A percentile compares a stretch with the other conserved stretches of the same genome.
These are phyloP conservation scores for Yarrowia keelungensis DNA, from an alignment of 805 yeast species.

Conservation along the genomic window DNA sequence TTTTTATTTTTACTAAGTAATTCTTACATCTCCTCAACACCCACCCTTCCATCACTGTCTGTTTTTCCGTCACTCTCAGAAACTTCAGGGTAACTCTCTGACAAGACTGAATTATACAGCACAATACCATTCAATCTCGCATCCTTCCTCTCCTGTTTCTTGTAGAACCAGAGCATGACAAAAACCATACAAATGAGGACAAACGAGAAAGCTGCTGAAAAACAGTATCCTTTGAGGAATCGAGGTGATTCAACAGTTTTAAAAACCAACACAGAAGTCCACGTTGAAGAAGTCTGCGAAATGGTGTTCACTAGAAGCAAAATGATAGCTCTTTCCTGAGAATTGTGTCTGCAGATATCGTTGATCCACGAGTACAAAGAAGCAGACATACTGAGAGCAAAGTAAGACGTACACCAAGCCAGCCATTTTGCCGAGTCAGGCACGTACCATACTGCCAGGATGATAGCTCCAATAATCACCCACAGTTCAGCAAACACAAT, in stretches of 20 bases:
- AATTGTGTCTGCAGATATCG: neutral
- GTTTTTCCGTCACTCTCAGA: constrained; percentile 4
- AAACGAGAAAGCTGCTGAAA: constrained; percentile 44
- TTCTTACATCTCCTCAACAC: neutral
- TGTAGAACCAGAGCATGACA: constrained; percentile 58
- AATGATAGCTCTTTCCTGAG: neutral
- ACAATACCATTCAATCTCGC: constrained; percentile 58
- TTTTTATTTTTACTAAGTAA: too few relatives aligned
- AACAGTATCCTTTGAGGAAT: constrained; percentile 44
- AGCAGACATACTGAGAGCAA: neutral
- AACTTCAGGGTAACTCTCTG: neutral
- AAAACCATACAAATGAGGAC: constrained; percentile 43
- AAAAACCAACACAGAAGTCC: constrained; percentile 51
- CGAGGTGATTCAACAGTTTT: constrained; percentile 47
- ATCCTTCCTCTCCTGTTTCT: constrained; percentile 57
- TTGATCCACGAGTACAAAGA: neutral
- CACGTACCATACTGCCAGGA: neutral
- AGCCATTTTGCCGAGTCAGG: neutral
- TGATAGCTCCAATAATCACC: neutral
- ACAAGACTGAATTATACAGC: neutral
- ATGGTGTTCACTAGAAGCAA: neutral
- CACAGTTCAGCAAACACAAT: neutral
- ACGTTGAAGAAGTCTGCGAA: neutral
- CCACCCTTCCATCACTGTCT: neutral
- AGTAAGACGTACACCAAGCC: neutral